A percentile compares a stretch with the other conserved stretches of the same genome.
Conservation (phyloP, 768 basidiomycete genomes). For the Mycena latifolia region DNA sequence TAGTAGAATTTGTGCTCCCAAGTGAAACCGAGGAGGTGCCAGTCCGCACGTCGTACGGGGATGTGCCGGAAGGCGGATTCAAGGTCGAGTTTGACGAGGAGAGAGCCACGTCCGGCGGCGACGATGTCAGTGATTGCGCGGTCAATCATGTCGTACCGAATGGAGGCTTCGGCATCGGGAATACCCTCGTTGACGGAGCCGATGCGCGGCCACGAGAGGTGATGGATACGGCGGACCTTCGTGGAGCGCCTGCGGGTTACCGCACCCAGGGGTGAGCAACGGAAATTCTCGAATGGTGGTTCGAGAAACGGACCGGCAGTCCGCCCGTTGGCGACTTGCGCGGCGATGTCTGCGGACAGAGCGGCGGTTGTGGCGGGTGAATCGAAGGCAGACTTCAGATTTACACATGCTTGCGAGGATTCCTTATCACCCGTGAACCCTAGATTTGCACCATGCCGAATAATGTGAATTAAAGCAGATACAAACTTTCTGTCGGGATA, state of each 20-base stretch:
- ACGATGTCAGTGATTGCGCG: too few relatives aligned
- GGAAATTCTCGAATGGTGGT: slow-evolving; percentile 37
- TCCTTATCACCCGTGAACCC: slow-evolving; percentile 16
- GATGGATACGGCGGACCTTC: slow-evolving; percentile 36
- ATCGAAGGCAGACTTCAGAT: slow-evolving; percentile 39
- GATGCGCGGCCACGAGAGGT: slow-evolving; percentile 37
- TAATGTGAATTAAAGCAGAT: slow-evolving; percentile 30
- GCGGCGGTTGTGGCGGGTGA: slow-evolving; percentile 27
- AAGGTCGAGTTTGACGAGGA: too few relatives aligned
- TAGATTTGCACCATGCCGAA: slow-evolving; percentile 31
- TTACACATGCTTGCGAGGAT: slow-evolving; percentile 29
- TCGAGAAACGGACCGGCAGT: slow-evolving; percentile 38
- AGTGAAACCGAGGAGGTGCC: too few relatives aligned
- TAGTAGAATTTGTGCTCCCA: too few relatives aligned
- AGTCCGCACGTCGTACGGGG: too few relatives aligned
- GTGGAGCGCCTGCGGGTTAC: slow-evolving; percentile 35
- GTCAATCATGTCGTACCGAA: slow-evolving; percentile 8
- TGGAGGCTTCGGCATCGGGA: slow-evolving; percentile 32
- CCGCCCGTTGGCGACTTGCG: slow-evolving; percentile 25
- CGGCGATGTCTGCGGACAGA: slow-evolving; percentile 14
- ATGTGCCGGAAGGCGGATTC: too few relatives aligned
- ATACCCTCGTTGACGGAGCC: slow-evolving; percentile 39
- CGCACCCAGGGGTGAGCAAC: slow-evolving; percentile 38
- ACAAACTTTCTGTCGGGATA: slow-evolving; percentile 33
- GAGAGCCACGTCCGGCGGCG: too few relatives aligned